Base-by-base conservation (phyloP, 495 filamentous ascomycete genomes). In the Usnea hakonensis region DNA sequence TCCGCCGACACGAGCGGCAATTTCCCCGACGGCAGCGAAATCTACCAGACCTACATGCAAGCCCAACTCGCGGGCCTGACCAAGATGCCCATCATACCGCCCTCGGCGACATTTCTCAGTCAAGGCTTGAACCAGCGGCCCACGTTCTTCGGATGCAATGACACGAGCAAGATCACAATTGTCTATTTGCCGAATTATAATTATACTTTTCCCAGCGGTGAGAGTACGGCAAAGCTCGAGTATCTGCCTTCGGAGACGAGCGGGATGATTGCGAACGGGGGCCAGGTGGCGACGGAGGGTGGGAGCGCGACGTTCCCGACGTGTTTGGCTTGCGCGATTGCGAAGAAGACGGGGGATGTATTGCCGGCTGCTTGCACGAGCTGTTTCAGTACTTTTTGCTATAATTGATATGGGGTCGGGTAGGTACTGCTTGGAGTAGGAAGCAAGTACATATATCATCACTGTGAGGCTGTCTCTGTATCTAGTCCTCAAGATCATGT, bases 131-230 rank as follows among this genome's bases (percentile, higher is more conserved):
- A 77, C 61, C 70, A 68, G 43, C 69, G 67, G 6, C 70, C 78
- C 0, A 72, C 73, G 0, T 80, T 80, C 64, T 79, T 80, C 55
- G 77, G 78, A 30, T 80, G 78, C 58, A 67, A 74, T 55, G 67
- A 73, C 13, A 57, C 58, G 0, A 63, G 32, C 50, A 70, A 69
- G 62, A 60, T 72, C 11, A 72, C 75, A 5, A 71, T 81, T 19
- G 63, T 78, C 11, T 80, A 75, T 60, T 43, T 81, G 33, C 78
- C 77, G 23, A 81, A 81, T 60, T 57, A 64, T 16, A 67, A 67
- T 2, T 77, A 72, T 44, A 70, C 67, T 0, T 76, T 70, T 46
- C 63, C 68, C 19, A 74, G 70, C 32, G 72, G 72, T 19, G 61
- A 64, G 26, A 52, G 68, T 3, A 78, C 76, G 1, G 32, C 56